Conservation (phyloP, 208 protist genomes). For the Blastocrithidia nonstop region DNA sequence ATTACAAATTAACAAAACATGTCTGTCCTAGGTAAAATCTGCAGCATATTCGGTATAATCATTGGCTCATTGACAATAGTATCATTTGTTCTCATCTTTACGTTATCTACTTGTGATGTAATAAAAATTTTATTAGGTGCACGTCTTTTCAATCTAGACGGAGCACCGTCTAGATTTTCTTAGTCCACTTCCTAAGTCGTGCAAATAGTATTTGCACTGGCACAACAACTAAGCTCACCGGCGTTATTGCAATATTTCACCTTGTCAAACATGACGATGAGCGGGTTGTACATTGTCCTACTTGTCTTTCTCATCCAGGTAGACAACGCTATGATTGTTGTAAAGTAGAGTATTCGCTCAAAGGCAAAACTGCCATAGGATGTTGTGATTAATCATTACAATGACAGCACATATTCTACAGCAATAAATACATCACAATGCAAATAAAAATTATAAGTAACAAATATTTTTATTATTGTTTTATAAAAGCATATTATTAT, state of each 20-base stretch:
- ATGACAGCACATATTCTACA: constrained; percentile 41
- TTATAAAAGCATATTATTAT: too few species aligned
- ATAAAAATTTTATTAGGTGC: not conserved
- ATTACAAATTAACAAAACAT: not conserved
- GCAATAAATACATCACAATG: too few species aligned
- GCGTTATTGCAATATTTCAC: constrained; percentile 5
- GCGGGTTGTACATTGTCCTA: constrained; percentile 12
- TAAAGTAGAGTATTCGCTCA: constrained; percentile 17
- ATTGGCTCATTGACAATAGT: not conserved
- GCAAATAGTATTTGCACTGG: too few species aligned
- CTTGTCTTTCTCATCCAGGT: constrained; percentile 26
- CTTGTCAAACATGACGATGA: constrained; percentile 9
- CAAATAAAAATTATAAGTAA: too few species aligned
- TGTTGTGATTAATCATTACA: constrained; percentile 42
- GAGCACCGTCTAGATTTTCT: too few species aligned
- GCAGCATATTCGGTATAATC: not conserved
- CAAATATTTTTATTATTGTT: too few species aligned
- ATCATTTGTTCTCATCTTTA: not conserved
- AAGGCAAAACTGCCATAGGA: constrained; percentile 26
- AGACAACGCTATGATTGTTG: constrained; percentile 17
- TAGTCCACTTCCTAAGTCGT: too few species aligned
- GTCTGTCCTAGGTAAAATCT: too few species aligned
- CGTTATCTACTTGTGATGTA: not conserved
- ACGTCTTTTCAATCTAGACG: not conserved
- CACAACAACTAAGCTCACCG: not conserved